A percentile compares a stretch with the other conserved stretches of the same genome.
phyloP scores from a whole-genome alignment of 805 yeast species.

The Lachancea lanzarotensis region DNA sequence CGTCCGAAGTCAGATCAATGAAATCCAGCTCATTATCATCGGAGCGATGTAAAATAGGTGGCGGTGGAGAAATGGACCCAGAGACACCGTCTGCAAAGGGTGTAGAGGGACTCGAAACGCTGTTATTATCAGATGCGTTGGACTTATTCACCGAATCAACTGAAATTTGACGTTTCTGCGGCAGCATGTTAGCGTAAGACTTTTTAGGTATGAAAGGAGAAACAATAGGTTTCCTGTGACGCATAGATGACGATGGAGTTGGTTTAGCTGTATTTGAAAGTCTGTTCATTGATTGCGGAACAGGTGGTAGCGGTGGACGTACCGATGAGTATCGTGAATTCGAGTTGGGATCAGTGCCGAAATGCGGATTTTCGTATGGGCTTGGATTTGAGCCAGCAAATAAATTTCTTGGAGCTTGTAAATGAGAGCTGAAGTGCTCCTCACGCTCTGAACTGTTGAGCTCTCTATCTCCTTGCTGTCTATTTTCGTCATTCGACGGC shows the following conservation, averaged over 20 bases:
- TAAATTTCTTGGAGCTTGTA: background rate
- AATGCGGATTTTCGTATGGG: background rate
- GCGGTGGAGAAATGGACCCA: background rate
- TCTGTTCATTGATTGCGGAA: conserved; percentile 4
- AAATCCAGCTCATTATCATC: conserved; percentile 12
- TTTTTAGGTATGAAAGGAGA: conserved; percentile 32
- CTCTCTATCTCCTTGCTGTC: too few relatives aligned
- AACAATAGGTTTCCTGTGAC: conserved; percentile 18
- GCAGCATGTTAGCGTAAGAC: conserved; percentile 21
- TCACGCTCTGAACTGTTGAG: background rate
- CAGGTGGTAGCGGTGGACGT: conserved; percentile 11
- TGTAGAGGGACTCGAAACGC: background rate
- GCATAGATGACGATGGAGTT: background rate
- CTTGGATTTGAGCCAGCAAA: background rate
- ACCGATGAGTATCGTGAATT: background rate
- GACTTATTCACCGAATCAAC: conserved; percentile 1
- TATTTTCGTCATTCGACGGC: background rate
- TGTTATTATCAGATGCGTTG: background rate
- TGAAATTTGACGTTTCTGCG: conserved; percentile 23
- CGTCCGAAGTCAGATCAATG: conserved; percentile 26
- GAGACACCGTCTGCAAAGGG: background rate
- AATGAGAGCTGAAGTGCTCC: background rate
- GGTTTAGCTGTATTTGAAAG: background rate
- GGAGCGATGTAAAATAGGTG: conserved; percentile 1
- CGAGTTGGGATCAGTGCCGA: background rate